Evolutionary conservation across 2,329 filamentous ascomycete genomes (phyloP).

Genomic region (Helotiales sp.): DNA sequence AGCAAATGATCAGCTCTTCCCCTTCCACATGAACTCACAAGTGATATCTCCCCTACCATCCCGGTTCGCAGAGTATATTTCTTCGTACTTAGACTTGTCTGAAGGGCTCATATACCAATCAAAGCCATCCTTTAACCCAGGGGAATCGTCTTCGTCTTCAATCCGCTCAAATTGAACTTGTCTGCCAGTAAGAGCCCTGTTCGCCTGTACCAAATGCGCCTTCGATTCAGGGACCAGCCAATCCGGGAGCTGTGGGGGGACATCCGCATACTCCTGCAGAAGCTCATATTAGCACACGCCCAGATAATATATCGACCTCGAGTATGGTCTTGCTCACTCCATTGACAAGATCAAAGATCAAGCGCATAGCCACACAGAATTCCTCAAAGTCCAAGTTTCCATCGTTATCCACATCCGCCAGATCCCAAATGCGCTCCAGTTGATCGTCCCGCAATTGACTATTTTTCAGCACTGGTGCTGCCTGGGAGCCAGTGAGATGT

Average conservation of each 20-base stretch:
- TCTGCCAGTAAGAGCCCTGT: slow-evolving; percentile 76
- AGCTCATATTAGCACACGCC: slow-evolving; percentile 1
- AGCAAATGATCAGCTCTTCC: neutral
- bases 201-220: slow-evolving; percentile 86
- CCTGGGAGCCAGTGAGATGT: slow-evolving; percentile 71
- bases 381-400: slow-evolving; percentile 98
- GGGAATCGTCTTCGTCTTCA: slow-evolving; percentile 80
- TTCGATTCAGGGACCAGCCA: slow-evolving; percentile 98
- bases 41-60: slow-evolving; percentile 84
- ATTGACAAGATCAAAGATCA: slow-evolving; percentile 97
- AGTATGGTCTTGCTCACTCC: slow-evolving; percentile 66
- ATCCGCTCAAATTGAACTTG: slow-evolving; percentile 85
- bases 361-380: slow-evolving; percentile 97
- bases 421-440: slow-evolving; percentile 96
- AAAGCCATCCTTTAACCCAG: slow-evolving; percentile 91
- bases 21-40: slow-evolving; percentile 57
- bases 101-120: slow-evolving; percentile 98
- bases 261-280: slow-evolving; percentile 80
- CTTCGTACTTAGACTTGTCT: slow-evolving; percentile 94
- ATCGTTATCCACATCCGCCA: slow-evolving; percentile 96
- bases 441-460: slow-evolving; percentile 76
- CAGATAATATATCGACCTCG: slow-evolving; percentile 3
- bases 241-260: slow-evolving; percentile 85
- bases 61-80: slow-evolving; percentile 93
- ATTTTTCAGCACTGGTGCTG: slow-evolving; percentile 75